Conservation (phyloP, 1,284 basidiomycete genomes). For the Thecaphora thlaspeos region DNA sequence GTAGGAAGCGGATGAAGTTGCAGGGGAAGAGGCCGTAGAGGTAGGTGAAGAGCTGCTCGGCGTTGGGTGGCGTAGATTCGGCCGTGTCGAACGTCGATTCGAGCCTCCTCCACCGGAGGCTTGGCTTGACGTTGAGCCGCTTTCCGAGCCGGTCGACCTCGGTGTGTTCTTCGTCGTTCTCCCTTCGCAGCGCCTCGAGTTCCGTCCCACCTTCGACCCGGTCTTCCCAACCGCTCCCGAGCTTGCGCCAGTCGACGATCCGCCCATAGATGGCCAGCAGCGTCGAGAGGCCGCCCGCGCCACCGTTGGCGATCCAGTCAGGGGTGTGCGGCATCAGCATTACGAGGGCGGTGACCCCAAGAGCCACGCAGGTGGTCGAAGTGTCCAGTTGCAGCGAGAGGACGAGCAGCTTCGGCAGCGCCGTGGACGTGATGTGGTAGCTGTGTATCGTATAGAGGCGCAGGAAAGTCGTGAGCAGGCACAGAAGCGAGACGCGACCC, state of each 20-base stretch:
- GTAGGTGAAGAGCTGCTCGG: conserved; percentile 65
- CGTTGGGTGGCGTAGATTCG: conserved; percentile 41
- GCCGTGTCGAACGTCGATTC: conserved; percentile 41
- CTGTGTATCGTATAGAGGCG: conserved; percentile 48
- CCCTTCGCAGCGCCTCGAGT: conserved; percentile 22
- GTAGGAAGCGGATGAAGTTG: conserved; percentile 74
- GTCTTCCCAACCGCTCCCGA: conserved; percentile 41
- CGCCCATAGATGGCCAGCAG: conserved; percentile 50
- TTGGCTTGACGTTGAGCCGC: conserved; percentile 33
- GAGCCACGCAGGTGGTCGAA: conserved; percentile 39
- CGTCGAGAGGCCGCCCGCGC: conserved; percentile 41
- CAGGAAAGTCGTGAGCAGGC: conserved; percentile 49
- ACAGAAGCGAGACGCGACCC: conserved; percentile 41
- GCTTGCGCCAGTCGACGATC: conserved; percentile 47
- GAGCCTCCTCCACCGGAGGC: conserved; percentile 40
- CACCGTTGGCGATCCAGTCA: conserved; percentile 49
- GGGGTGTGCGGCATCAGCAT: conserved; percentile 56
- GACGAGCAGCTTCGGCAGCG: conserved; percentile 39
- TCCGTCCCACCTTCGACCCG: conserved; percentile 27
- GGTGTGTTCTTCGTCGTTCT: conserved; percentile 39
- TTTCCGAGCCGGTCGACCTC: conserved; percentile 45
- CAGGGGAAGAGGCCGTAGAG: conserved; percentile 85
- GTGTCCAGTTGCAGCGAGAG: conserved; percentile 46
- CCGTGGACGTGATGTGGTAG: conserved; percentile 51
- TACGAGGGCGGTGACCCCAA: conserved; percentile 45